A percentile compares a stretch with the other conserved stretches of the same genome.
Evolutionary conservation across 345 rosid species (phyloP).

Genomic region (Boechera divaricarpa): DNA sequence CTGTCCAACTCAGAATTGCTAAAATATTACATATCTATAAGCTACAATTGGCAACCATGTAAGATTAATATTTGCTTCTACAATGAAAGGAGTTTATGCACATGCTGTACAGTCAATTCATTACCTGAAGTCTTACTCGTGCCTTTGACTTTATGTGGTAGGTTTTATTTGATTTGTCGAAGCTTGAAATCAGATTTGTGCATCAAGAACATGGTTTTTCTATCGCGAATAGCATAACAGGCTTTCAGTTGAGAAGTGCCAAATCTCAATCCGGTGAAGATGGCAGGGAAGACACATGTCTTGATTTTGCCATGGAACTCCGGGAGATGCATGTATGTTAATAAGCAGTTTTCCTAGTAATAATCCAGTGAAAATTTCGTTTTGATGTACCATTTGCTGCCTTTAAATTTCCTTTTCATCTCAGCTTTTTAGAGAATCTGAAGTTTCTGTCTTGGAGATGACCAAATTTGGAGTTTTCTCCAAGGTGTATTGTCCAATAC

Average conservation of each 20-base stretch:
- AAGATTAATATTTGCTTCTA: neutral
- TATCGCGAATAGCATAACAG: constrained; percentile 75
- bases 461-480: constrained; percentile 70
- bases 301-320: constrained; percentile 79
- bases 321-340: constrained; percentile 83
- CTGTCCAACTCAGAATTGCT: neutral
- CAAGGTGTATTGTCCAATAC: constrained; percentile 68
- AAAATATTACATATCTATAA: neutral
- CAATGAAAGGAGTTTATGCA: constrained; percentile 3
- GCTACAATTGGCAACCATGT: constrained; percentile 4
- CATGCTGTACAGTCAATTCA: constrained; percentile 6
- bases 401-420: constrained; percentile 43
- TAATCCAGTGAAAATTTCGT: neutral
- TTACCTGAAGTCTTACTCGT: constrained; percentile 23
- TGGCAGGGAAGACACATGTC: constrained; percentile 74
- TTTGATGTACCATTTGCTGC: constrained; percentile 32
- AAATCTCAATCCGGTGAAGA: constrained; percentile 73
- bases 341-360: constrained; percentile 10
- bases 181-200: constrained; percentile 76
- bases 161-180: constrained; percentile 77
- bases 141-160: constrained; percentile 48
- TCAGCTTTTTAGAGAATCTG: constrained; percentile 88
- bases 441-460: constrained; percentile 82
- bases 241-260: constrained; percentile 68
- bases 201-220: constrained; percentile 69